Conservation (phyloP, 2,329 filamentous ascomycete species). For the Pleurostoma richardsiae region DNA sequence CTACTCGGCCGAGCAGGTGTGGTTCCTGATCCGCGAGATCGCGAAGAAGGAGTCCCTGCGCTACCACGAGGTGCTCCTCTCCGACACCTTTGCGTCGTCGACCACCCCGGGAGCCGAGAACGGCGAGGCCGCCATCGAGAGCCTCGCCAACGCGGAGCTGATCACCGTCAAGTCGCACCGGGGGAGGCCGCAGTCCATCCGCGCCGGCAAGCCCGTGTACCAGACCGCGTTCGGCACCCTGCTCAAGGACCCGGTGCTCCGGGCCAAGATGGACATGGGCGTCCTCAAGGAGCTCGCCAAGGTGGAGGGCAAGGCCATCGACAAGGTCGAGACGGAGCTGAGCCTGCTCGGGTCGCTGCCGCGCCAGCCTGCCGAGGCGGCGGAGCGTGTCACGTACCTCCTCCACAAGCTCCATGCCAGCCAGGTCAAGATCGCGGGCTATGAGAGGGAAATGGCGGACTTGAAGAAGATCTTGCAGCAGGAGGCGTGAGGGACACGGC, state of each 20-base stretch:
- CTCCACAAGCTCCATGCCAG: slow-evolving; percentile 67
- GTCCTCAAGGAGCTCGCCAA: slow-evolving; percentile 65
- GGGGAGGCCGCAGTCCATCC: slow-evolving; percentile 73
- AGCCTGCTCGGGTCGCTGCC: slow-evolving; percentile 64
- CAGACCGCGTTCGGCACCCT: slow-evolving; percentile 74
- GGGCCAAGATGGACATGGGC: slow-evolving; percentile 67
- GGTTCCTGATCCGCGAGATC: slow-evolving; percentile 79
- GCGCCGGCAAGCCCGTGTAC: slow-evolving; percentile 81
- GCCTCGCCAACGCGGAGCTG: slow-evolving; percentile 79
- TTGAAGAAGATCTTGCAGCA: slow-evolving; percentile 65
- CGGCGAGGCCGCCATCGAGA: slow-evolving; percentile 72
- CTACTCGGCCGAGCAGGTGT: slow-evolving; percentile 85
- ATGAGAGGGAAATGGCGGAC: slow-evolving; percentile 65
- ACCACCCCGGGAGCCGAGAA: slow-evolving; percentile 41
- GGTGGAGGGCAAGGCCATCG: slow-evolving; percentile 68
- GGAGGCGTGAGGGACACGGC: slow-evolving; percentile 15
- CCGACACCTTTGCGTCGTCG: slow-evolving; percentile 65
- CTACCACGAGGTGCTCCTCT: slow-evolving; percentile 82
- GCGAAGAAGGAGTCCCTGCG: slow-evolving; percentile 63
- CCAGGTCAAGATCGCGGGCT: slow-evolving; percentile 68
- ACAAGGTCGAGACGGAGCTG: slow-evolving; percentile 76
- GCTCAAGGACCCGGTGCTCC: slow-evolving; percentile 65
- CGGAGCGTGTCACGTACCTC: slow-evolving; percentile 64
- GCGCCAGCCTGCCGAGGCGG: slow-evolving; percentile 64
- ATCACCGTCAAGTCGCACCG: slow-evolving; percentile 69